A percentile compares a stretch with the other conserved stretches of the same genome.
phyloP scores from a whole-genome alignment of 2,329 filamentous ascomycete species.

The Trichoderma lentiforme region DNA sequence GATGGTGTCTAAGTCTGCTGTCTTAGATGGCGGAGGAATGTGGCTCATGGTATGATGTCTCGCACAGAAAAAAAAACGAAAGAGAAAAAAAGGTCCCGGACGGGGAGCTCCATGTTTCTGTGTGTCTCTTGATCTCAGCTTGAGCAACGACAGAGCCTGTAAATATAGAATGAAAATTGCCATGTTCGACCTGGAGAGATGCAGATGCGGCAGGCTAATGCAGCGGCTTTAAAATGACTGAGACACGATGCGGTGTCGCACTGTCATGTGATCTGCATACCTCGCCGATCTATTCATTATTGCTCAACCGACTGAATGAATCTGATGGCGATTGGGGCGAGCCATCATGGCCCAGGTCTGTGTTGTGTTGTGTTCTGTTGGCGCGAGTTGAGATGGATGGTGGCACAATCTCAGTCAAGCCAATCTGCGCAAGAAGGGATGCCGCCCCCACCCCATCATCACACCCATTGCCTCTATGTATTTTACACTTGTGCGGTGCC shows the following conservation, averaged over 20 bases:
- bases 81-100: not conserved
- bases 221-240: not conserved
- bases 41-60: not conserved
- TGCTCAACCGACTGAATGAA: not conserved
- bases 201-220: not conserved
- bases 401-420: not conserved
- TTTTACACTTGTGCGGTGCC: not conserved
- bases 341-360: not conserved
- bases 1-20: constrained; percentile 3
- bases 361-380: not conserved
- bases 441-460: not conserved
- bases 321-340: not conserved
- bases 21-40: constrained; percentile 11
- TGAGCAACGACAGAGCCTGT: not conserved
- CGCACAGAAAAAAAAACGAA: not conserved
- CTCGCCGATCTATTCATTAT: not conserved
- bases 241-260: constrained; percentile 6
- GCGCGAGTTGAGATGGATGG: constrained; percentile 5
- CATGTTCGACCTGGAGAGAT: not conserved
- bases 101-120: not conserved
- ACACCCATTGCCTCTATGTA: not conserved
- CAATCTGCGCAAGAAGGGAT: not conserved
- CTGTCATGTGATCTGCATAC: constrained; percentile 5
- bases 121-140: not conserved
- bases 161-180: not conserved